Evolutionary conservation across 2,329 filamentous ascomycete species (phyloP), one percentile per base, ranked within the genome.

Genomic region (Penicillium sp.): DNA sequence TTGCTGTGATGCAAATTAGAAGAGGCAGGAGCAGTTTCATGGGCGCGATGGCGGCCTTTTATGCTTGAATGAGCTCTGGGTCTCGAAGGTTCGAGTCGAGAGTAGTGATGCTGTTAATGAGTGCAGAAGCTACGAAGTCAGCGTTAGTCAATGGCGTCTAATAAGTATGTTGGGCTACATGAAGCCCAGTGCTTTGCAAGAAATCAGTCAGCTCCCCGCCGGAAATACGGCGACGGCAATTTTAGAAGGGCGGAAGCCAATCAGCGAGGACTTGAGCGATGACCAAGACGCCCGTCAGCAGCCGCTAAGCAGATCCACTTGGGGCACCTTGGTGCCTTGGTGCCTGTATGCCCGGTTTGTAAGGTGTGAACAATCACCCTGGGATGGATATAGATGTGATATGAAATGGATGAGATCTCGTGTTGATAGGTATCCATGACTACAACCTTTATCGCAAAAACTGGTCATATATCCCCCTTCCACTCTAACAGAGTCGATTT

Each of bases 11-110:
- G 69, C 71, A 76, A 71, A 76, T 73, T 61, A 73, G 62, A 72
- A 76, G 60, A 57, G 75, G 71, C 20, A 75, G 59, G 59, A 77
- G 60, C 14, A 75, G 55, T 68, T 67, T 76, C 75, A 78, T 77
- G 61, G 68, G 65, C 55, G 57, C 34, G 57, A 56, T 38, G 35
- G 42, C 20, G 56, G 59, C 51, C 67, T 65, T 75, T 75, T 76
- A 75, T 77, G 74, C 58, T 8, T 12, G 8, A 41, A 20, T 17
- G 7, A 22, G 7, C 5, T 15, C 10, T 10, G 7, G 20, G 10
- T 52, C 15, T 59, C 35, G 63, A 60, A 62, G 67, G 62, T 72
- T 51, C 56, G 28, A 56, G 67, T 65, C 64, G 72, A 71, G 69
- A 35, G 31, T 52, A 47, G 57, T 56, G 47, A 39, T 57, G 55